phyloP scores from a whole-genome alignment of 139 green algal genomes.

The Haematococcus sp. region DNA sequence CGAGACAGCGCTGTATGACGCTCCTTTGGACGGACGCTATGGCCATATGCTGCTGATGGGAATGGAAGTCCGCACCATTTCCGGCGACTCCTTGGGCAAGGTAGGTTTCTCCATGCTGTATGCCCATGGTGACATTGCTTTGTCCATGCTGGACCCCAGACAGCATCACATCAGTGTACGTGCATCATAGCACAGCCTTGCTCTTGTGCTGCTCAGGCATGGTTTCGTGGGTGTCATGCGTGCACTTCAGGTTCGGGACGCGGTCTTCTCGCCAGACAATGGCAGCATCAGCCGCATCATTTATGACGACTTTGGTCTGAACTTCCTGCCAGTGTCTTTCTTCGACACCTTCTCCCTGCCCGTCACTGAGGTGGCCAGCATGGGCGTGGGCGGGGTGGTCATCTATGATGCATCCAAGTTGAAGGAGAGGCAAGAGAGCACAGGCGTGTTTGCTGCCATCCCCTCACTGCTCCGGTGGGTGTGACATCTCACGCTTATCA shows the following conservation, averaged over 20 bases:
- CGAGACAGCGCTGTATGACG: conserved; percentile 47
- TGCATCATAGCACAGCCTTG: no score
- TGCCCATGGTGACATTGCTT: no score
- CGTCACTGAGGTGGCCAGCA: conserved; percentile 24
- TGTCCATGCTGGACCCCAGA: no score
- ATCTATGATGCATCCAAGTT: conserved; percentile 39
- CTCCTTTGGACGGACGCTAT: conserved; percentile 39
- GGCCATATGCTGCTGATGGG: conserved; percentile 59
- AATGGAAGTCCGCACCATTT: conserved; percentile 56
- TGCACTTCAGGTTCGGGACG: conserved; percentile 70
- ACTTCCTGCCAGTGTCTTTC: conserved; percentile 60
- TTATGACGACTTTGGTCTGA: conserved; percentile 74
- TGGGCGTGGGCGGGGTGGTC: conserved; percentile 24
- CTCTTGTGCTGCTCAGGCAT: no score
- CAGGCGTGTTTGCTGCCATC: conserved; percentile 43
- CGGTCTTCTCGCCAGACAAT: conserved; percentile 70
- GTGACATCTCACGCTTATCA: not conserved
- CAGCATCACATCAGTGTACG: no score
- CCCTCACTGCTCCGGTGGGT: conserved; percentile 25
- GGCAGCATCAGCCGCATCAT: conserved; percentile 56
- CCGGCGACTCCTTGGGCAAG: conserved; percentile 58
- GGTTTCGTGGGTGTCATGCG: no score
- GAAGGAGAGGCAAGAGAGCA: conserved; percentile 36
- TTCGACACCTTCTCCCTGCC: conserved; percentile 56
- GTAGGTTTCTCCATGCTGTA: conserved; percentile 30